These are phyloP conservation scores for Didymella glomerata DNA, from an alignment of 2,329 filamentous ascomycete genomes.

Conservation along the genomic window DNA sequence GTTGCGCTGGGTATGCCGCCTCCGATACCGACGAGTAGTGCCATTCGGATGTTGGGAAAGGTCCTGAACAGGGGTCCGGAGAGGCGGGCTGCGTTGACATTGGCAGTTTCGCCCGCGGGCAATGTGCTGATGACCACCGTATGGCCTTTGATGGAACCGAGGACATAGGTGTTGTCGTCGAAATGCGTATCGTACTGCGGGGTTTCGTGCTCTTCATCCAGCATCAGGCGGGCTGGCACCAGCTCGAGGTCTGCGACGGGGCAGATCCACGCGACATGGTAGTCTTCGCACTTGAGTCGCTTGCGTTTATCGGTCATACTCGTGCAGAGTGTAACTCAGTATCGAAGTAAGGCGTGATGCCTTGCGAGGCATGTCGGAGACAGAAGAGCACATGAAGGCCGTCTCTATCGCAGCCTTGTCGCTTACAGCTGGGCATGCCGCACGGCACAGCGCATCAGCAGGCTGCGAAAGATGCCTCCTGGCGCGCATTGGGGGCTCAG, in stretches of 20 bases:
- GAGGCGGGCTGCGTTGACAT: slow-evolving; percentile 19
- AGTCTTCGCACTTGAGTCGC: slow-evolving; percentile 11
- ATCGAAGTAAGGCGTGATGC: background rate
- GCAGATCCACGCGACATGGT: slow-evolving; percentile 25
- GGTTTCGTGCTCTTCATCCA: slow-evolving; percentile 20
- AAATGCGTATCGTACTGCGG: slow-evolving; percentile 22
- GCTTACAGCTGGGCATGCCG: background rate
- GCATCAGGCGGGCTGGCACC: slow-evolving; percentile 23
- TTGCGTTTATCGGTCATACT: background rate
- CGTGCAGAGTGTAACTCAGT: background rate
- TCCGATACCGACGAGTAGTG: slow-evolving; percentile 22
- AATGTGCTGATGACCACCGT: slow-evolving; percentile 19
- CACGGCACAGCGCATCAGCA: background rate
- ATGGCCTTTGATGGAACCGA: slow-evolving; percentile 20
- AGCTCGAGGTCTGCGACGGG: slow-evolving; percentile 21
- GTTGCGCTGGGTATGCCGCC: slow-evolving; percentile 20
- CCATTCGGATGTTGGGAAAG: slow-evolving; percentile 24
- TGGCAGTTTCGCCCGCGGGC: slow-evolving; percentile 19
- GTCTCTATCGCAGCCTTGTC: background rate
- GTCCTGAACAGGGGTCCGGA: slow-evolving; percentile 21
- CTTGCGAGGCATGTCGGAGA: background rate
- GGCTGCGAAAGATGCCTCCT: background rate
- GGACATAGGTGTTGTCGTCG: slow-evolving; percentile 24
- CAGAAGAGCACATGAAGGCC: background rate
- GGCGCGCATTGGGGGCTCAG: background rate